Base-by-base conservation (phyloP, 129 eudicot genomes). In the Flaveria sonorensis region DNA sequence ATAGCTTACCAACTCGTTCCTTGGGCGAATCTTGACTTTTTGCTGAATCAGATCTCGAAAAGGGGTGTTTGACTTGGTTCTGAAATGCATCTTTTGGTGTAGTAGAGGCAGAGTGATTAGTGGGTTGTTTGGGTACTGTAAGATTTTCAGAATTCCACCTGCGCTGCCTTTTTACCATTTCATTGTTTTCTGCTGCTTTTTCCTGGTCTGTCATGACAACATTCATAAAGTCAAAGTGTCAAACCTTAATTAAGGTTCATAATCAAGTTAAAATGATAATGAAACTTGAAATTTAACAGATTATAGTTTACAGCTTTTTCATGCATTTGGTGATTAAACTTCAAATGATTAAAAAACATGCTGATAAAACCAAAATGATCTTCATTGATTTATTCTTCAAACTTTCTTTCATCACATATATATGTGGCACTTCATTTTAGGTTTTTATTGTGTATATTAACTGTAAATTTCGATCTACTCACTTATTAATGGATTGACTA, bases 1-100 rank as follows among this genome's bases (percentile, higher is more conserved):
- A 83, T 12, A 21, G 64, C 88, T 71, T 77, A 94, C 99, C 96
- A 70, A 89, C 81, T 73, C 97, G 97, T 69, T 94, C 97, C 77
- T 91, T 89, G 4, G 96, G 94, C 10, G 56, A 30, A 26, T 91
- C 94, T 56, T 77, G 88, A 71, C 79, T 72, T 63, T 71, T 80
- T 62, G 84, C 61, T 24, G 91, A 81, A 48, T 91, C 86, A 0
- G 90, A 72, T 70, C 88, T 81, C 24, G 89, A 73, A 76, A 88
- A 81, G 72, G 55, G 52, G 39, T 62, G 92, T 76, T 81, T 91
- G 30, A 40, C 56, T 36, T 79, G 39, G 67, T 85, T 76, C 71
- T 81, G 87, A n/a, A 78, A 57, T 75, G 80, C 73, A 74, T 81
- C 87, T 66, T 79, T 84, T 24, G 88, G 87, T 3, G 91, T 83